Percentiles rank a stretch among this genome's conserved stretches.
phyloP scores from a whole-genome alignment of 2,329 filamentous ascomycete species.

The Sclerotinia trifoliorum region DNA sequence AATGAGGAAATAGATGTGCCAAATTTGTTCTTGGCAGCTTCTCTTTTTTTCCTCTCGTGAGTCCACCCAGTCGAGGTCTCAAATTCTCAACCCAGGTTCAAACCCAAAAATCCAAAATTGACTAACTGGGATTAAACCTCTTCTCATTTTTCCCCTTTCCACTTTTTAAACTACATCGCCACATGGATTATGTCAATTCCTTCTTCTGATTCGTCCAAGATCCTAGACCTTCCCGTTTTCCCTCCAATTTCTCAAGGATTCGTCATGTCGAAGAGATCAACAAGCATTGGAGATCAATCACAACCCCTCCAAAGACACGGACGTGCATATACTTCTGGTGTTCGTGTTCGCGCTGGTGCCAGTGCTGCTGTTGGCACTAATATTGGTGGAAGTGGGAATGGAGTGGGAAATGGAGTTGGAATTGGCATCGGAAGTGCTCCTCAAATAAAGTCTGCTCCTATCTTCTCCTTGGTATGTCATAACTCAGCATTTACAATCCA shows the following conservation, averaged over 20 bases:
- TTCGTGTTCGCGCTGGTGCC: not conserved
- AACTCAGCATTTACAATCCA: not conserved
- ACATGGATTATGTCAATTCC: not conserved
- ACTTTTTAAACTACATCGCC: slow-evolving; percentile 3
- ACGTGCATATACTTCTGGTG: slow-evolving; percentile 1
- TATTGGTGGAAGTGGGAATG: not conserved
- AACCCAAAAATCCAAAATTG: no score
- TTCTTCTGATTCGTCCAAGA: slow-evolving; percentile 10
- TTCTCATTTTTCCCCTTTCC: not conserved
- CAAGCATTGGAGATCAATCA: not conserved
- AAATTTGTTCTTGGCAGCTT: not conserved
- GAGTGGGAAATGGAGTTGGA: not conserved
- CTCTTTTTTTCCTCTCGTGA: not conserved
- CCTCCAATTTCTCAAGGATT: not conserved
- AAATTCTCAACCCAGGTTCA: not conserved
- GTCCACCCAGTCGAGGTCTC: no score
- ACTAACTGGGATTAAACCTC: not conserved
- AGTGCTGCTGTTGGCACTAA: not conserved
- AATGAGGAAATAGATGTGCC: slow-evolving; percentile 10
- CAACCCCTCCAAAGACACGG: slow-evolving; percentile 11
- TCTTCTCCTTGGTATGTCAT: slow-evolving; percentile 21
- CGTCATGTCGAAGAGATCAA: slow-evolving; percentile 9
- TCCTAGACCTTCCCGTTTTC: not conserved
- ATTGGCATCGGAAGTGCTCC: not conserved
- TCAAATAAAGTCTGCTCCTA: slow-evolving; percentile 17